phyloP scores from a whole-genome alignment of 306 rosid genomes.

The Vigna unguiculata region DNA sequence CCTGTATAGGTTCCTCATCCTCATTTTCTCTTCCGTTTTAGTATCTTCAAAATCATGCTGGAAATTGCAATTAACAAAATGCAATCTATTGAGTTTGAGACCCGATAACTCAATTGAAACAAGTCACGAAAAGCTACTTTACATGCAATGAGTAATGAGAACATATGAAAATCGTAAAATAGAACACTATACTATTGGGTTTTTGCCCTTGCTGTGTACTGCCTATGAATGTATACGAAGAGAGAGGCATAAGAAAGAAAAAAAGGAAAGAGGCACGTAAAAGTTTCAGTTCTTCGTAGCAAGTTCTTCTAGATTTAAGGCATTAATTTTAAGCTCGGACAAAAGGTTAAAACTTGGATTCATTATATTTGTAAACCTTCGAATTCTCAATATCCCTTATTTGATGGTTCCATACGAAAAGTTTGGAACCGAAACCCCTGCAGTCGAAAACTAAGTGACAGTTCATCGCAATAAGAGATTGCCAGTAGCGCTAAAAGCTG shows the following conservation, averaged over 20 bases:
- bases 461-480: conserved; percentile 3
- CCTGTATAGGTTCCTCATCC: conserved; percentile 81
- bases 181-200: neutral
- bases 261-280: neutral
- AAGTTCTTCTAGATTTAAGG: neutral
- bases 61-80: conserved; percentile 72
- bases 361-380: neutral
- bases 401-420: neutral
- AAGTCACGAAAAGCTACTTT: conserved; percentile 45
- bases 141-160: neutral
- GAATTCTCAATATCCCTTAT: neutral
- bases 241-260: neutral
- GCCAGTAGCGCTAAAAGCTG: conserved; percentile 3
- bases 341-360: neutral
- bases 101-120: conserved; percentile 55
- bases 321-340: neutral
- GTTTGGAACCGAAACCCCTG: neutral
- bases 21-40: conserved; percentile 64
- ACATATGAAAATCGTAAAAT: conserved; percentile 1
- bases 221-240: neutral
- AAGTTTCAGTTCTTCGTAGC: neutral
- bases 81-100: conserved; percentile 62
- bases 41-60: conserved; percentile 68
- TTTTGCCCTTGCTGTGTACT: neutral
- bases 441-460: neutral